These are phyloP conservation scores for Coemansia sp. DNA, from an alignment of 192 early-diverging fungal species.

Conservation along the genomic window DNA sequence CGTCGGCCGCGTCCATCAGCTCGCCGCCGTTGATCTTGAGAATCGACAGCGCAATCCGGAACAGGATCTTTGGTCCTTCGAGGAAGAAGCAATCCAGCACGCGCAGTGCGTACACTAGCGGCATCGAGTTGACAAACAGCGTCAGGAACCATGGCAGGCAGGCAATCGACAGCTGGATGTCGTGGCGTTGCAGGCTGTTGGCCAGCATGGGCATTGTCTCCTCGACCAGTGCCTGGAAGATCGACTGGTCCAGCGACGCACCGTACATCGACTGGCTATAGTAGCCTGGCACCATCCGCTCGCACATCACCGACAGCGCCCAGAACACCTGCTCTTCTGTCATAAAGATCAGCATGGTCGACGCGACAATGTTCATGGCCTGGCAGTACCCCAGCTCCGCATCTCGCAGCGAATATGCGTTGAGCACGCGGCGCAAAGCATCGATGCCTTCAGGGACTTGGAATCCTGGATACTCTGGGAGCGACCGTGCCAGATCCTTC, in stretches of 20 bases:
- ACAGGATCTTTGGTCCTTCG: constrained; percentile 94
- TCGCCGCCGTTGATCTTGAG: constrained; percentile 87
- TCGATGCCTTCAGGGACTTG: constrained; percentile 88
- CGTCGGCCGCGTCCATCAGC: constrained; percentile 60
- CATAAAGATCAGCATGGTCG: constrained; percentile 87
- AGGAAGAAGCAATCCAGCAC: constrained; percentile 96
- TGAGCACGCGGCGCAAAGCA: constrained; percentile 86
- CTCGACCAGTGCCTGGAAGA: constrained; percentile 83
- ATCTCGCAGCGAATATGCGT: constrained; percentile 76
- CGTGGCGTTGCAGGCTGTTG: constrained; percentile 74
- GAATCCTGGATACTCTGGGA: constrained; percentile 92
- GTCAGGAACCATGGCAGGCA: constrained; percentile 98
- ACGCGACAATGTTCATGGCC: constrained; percentile 99
- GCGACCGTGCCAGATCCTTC: constrained; percentile 87
- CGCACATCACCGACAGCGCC: constrained; percentile 84
- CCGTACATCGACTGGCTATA: constrained; percentile 99
- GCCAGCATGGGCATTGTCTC: constrained; percentile 88
- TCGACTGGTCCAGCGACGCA: constrained; percentile 90
- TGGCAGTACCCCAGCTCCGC: constrained; percentile 98
- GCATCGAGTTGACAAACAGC: constrained; percentile 94
- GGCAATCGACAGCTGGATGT: constrained; percentile 94
- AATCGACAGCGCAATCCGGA: constrained; percentile 87
- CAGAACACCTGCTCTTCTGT: constrained; percentile 98
- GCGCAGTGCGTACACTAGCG: constrained; percentile 77
- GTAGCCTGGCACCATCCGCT: constrained; percentile 88